Evolutionary conservation across 202 grass and related monocot species (phyloP), one percentile per base, ranked within the genome.

Genomic region (Hordeum pubiflorum): DNA sequence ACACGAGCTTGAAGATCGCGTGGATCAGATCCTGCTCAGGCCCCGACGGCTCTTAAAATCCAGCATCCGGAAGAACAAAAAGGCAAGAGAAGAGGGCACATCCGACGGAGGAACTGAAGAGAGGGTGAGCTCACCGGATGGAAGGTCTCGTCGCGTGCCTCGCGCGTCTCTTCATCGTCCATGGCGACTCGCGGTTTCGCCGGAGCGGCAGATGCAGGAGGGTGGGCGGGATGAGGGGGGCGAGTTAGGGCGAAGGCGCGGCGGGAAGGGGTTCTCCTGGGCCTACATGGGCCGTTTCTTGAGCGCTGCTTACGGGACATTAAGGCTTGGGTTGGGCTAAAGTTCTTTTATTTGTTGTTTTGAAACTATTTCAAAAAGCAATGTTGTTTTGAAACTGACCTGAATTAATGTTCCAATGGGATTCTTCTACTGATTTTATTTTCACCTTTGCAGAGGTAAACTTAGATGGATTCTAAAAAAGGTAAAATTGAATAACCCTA

Each of bases 1-100:
- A 98, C 77, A 94, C 90, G 41, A 91, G 63, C 86, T 98, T 98
- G 82, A 94, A 94, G 44, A 98, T 91, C 33, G 88, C 86, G 21
- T 76, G 84, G 79, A 98, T 83, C 63, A 98, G 90, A 40, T 95
- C 85, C 92, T 95, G 86, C 48, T 10, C 14, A 79, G 12, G 22
- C 14, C 52, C 7, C 48, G 27, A 18, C 8, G 29, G 10, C 61
- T 10, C 24, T 69, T 50, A 37, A 12, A 22, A 10, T 38, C 54
- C 40, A 56, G 5, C 38, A 12, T 31, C 34, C 13, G 34, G 31
- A 32, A 82, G 18, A 76, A 29, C 10, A 26, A 24, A 24, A 24
- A 33, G 14, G 22, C 10, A 23, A 10, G 9, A 43, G 3, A 5
- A 4, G 14, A 44, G 62, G 69, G 36, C 40, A 15, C 38, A 79